A percentile compares a stretch with the other conserved stretches of the same genome.
Conservation (phyloP, 192 early-diverging fungal species). For the Lobosporangium transversale region DNA sequence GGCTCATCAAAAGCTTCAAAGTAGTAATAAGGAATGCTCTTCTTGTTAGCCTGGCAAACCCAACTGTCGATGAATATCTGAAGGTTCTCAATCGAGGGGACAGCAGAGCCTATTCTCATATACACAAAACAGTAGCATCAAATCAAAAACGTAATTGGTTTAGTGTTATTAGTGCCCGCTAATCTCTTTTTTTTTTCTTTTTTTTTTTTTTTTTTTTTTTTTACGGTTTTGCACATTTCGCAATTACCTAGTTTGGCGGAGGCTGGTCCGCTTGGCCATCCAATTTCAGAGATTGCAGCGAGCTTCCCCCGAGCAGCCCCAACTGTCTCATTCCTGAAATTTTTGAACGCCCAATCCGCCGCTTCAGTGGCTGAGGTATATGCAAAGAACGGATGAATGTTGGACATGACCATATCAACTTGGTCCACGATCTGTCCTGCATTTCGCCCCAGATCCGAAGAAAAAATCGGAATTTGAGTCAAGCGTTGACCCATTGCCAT, state of each 20-base stretch:
- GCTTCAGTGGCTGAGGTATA: slow-evolving; percentile 57
- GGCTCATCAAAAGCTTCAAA: slow-evolving; percentile 77
- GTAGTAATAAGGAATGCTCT: slow-evolving; percentile 68
- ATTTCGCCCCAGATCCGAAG: slow-evolving; percentile 53
- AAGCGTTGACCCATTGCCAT: slow-evolving; percentile 54
- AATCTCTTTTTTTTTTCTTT: not conserved
- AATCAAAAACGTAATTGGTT: slow-evolving; percentile 31
- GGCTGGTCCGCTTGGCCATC: slow-evolving; percentile 68
- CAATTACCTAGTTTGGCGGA: slow-evolving; percentile 29
- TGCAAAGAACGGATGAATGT: slow-evolving; percentile 78
- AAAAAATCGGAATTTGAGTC: slow-evolving; percentile 43
- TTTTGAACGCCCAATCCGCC: slow-evolving; percentile 63
- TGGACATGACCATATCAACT: slow-evolving; percentile 69
- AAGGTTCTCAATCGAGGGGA: slow-evolving; percentile 65
- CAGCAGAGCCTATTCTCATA: slow-evolving; percentile 49
- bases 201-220: not conserved
- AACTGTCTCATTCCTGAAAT: slow-evolving; percentile 57
- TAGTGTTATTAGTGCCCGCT: no score
- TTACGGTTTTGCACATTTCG: no score
- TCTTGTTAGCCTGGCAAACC: slow-evolving; percentile 66
- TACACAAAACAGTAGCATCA: not conserved
- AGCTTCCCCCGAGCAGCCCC: slow-evolving; percentile 58
- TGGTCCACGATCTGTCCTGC: slow-evolving; percentile 57
- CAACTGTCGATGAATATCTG: slow-evolving; percentile 70
- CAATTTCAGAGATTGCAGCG: slow-evolving; percentile 72